A percentile compares a stretch with the other conserved stretches of the same genome.
Evolutionary conservation across 306 rosid genomes (phyloP).

Genomic region (Dryas octopetala): DNA sequence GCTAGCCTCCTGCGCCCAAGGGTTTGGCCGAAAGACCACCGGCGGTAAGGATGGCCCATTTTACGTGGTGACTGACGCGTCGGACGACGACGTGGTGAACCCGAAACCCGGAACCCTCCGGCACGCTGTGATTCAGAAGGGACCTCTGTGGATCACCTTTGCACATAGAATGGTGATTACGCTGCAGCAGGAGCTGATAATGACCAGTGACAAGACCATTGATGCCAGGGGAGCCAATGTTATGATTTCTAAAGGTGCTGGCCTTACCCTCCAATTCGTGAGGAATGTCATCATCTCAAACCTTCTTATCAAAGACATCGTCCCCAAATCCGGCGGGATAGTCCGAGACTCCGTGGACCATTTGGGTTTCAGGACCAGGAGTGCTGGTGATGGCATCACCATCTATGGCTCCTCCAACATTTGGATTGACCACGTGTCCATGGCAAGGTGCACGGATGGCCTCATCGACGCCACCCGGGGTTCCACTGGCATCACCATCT

Average conservation of each 20-base stretch:
- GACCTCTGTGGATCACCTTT: slow-evolving; percentile 72
- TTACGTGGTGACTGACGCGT: slow-evolving; percentile 62
- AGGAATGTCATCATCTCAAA: slow-evolving; percentile 59
- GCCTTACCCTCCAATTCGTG: slow-evolving; percentile 58
- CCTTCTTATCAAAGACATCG: slow-evolving; percentile 48
- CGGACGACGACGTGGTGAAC: slow-evolving; percentile 47
- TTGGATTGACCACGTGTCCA: slow-evolving; percentile 81
- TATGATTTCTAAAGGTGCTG: slow-evolving; percentile 55
- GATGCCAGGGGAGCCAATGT: slow-evolving; percentile 69
- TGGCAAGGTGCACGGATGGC: slow-evolving; percentile 58
- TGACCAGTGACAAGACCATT: slow-evolving; percentile 59
- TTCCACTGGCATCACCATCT: slow-evolving; percentile 80
- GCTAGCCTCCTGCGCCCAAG: slow-evolving; percentile 54
- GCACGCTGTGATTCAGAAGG: slow-evolving; percentile 49
- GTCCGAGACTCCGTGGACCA: slow-evolving; percentile 52
- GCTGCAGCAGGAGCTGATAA: slow-evolving; percentile 56
- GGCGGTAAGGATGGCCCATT: slow-evolving; percentile 59
- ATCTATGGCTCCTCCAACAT: slow-evolving; percentile 59
- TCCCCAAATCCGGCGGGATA: slow-evolving; percentile 41
- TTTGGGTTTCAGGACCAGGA: slow-evolving; percentile 46
- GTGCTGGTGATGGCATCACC: slow-evolving; percentile 87
- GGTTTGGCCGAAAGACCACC: slow-evolving; percentile 53
- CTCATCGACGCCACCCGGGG: slow-evolving; percentile 69
- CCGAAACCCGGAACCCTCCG: slow-evolving; percentile 69
- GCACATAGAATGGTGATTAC: slow-evolving; percentile 46